Base-by-base conservation (phyloP, 768 basidiomycete species). In the Leccinum subgranulosum region DNA sequence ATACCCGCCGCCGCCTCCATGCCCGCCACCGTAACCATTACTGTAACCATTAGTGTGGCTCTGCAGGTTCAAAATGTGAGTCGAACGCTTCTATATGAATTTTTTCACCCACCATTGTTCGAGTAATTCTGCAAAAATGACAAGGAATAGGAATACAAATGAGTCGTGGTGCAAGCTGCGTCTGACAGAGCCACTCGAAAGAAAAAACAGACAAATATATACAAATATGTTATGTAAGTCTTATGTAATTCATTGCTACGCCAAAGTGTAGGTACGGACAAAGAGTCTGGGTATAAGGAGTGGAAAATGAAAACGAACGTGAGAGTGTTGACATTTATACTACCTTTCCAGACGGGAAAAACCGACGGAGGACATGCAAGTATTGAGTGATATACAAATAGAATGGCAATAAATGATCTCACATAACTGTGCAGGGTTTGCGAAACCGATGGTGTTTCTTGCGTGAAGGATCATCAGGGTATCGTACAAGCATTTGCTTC, bases 401-500 rank as follows among this genome's bases (percentile, higher is more conserved):
- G 11, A 12, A 57, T 46, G 39, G 34, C 36, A 53, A 45, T 51
- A 34, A 31, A 31, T 28, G 31, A 49, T 56, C 50, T 75, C 68
- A 79, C 76, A 76, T 76, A 50, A 79, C 61, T 46, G 73, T 68
- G 57, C 78, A 79, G 47, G 65, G 62, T 58, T 61, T 66, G 49
- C 60, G 66, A 51, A 62, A 57, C 29, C 61, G 69, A 56, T 69
- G 31, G 23, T 58, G 28, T 64, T 70, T 76, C 56, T 72, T 73
- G 31, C 70, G 66, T 45, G 66, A 57, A 36, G 57, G 58, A 31
- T 82, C 79, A 39, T 74, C 65, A 17, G 88, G 88, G 69, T 86
- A 89, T 57, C 80, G 79, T 53, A 62, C 70, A 29, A 86, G 81
- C 90, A 92, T 90, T 64, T 88, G 89, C 60, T 81, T 80, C 49